A percentile compares a stretch with the other conserved stretches of the same genome.
Conservation (phyloP, 352 stramenopile genomes). For the Pythium folliculosum region DNA sequence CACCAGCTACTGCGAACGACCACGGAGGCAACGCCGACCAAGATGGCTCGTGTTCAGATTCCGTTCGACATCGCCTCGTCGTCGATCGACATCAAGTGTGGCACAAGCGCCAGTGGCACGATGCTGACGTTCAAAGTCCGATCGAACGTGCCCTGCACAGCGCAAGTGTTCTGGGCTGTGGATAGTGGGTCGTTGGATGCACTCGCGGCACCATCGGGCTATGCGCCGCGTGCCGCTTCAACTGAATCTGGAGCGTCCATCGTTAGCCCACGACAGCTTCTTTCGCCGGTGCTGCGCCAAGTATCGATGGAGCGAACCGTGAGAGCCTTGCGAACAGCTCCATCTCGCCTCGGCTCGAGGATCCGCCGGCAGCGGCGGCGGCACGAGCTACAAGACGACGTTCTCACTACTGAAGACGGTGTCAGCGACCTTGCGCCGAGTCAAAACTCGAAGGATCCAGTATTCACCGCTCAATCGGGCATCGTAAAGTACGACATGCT, state of each 20-base stretch:
- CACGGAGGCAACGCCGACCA: slow-evolving; percentile 29
- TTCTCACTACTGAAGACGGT: background rate
- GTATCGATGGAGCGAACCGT: slow-evolving; percentile 16
- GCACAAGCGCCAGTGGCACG: background rate
- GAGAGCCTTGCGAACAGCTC: slow-evolving; percentile 15
- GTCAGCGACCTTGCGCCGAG: background rate
- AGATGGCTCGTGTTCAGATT: slow-evolving; percentile 47
- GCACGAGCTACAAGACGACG: slow-evolving; percentile 25
- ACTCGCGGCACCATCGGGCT: background rate
- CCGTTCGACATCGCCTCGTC: slow-evolving; percentile 46
- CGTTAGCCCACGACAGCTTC: background rate
- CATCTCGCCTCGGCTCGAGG: slow-evolving; percentile 18
- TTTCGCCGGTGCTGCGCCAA: slow-evolving; percentile 13
- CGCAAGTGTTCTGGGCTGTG: slow-evolving; percentile 32
- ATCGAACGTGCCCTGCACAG: slow-evolving; percentile 6
- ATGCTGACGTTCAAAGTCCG: slow-evolving; percentile 17
- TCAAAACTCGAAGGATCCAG: too few species aligned
- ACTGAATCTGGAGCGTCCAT: background rate
- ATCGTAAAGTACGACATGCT: slow-evolving; percentile 5
- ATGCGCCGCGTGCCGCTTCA: background rate
- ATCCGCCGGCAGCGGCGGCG: slow-evolving; percentile 23
- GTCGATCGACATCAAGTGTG: slow-evolving; percentile 31
- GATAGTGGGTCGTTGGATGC: slow-evolving; percentile 9
- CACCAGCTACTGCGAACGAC: slow-evolving; percentile 61
- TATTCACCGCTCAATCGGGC: slow-evolving; percentile 2